Base-by-base conservation (phyloP, 345 rosid species). In the Acer negundo region DNA sequence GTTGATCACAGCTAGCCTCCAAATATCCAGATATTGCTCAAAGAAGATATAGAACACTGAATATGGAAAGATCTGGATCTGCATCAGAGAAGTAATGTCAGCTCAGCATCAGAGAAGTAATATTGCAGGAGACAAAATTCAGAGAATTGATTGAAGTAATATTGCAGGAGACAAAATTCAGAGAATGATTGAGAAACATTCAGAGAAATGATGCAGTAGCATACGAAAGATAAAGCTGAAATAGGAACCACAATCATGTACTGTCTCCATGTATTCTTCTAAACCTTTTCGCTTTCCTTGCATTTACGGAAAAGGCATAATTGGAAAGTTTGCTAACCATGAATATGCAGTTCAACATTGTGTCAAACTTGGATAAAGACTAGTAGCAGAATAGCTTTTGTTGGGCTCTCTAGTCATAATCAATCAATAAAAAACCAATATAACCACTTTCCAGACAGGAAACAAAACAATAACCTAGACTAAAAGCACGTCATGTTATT, bases 1-100 rank as follows among this genome's bases (percentile, higher is more conserved):
- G 86, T 91, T 92, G 76, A 88, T 89, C 84, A 92, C 77, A 78
- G 99, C 99, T n/a, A 87, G 82, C 81, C 79, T 87, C 99, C 99
- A 95, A 79, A 93, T 86, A 84, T 90, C 90, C 86, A 95, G 92
- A 84, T 95, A 95, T 80, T 93, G 99, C 89, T 95, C 99, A 76
- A 95, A 95, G 86, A 92, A 95, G 82, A 95, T 91, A 84, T 95
- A 93, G 81, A 92, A 92, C 12, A 95, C 98, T 2, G 99, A 93
- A 79, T 95, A 93, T 65, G 99, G 99, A 78, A 92, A 95, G 62
- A 95, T 86, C 20, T 92, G 89, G 73, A 95, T 88, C 99, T 95
- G 96, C 86, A 86, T 44, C 78, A 74, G 65, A 80, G 19, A 66
- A 78, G 73, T 61, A 70, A 74, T 49, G 58, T 83, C 70, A 80